Conservation (phyloP, 139 green algal species). For the Diplosphaera chodatii region DNA sequence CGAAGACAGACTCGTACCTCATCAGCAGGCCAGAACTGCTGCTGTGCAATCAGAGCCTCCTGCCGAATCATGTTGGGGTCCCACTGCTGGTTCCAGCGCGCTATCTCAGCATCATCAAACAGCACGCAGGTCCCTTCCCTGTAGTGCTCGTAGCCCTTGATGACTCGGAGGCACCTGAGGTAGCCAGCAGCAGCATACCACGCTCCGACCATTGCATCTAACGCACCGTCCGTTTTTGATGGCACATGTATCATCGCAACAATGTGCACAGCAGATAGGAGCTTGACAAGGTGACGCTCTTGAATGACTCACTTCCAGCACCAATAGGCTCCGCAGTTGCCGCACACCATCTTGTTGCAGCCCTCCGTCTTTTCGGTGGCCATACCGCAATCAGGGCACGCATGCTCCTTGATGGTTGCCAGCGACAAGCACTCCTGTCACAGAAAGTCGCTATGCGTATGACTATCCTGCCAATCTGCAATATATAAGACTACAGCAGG, state of each 20-base stretch:
- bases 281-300: too few species aligned
- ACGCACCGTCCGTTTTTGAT: too few species aligned
- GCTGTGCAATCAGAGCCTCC: background rate
- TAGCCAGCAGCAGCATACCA: too few species aligned
- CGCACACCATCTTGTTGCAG: conserved; percentile 89
- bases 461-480: conserved; percentile 4
- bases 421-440: conserved; percentile 27
- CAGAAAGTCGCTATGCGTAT: background rate
- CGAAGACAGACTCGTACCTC: background rate
- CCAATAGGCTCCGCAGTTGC: conserved; percentile 54
- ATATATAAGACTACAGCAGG: too few species aligned
- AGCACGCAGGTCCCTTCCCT: conserved; percentile 35
- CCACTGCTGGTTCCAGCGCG: conserved; percentile 36
- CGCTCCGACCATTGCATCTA: too few species aligned
- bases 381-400: conserved; percentile 61
- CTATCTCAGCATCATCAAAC: conserved; percentile 62
- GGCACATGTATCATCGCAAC: too few species aligned
- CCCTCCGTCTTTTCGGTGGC: conserved; percentile 59
- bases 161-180: background rate
- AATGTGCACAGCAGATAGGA: too few species aligned
- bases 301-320: conserved; percentile 55
- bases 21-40: background rate
- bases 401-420: conserved; percentile 27
- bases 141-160: background rate
- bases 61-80: background rate